These are phyloP conservation scores for Pleurotus giganteus DNA, from an alignment of 768 basidiomycete species.

Conservation along the genomic window DNA sequence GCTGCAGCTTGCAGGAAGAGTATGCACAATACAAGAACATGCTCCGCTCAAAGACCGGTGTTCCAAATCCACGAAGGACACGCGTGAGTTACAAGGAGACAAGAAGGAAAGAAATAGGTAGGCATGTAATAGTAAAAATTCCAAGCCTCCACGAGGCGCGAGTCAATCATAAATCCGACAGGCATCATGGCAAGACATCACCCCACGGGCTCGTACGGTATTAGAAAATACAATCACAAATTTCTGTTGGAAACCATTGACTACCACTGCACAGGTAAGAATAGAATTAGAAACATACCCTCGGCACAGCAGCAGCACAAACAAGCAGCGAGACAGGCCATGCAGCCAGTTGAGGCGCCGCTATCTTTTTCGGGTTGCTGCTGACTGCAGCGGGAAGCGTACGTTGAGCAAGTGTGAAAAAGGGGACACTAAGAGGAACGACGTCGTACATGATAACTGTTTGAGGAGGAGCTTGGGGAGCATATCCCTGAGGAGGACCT, in stretches of 20 bases:
- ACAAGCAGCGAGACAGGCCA: slow-evolving; percentile 64
- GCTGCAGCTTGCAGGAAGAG: too few relatives aligned
- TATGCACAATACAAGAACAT: too few relatives aligned
- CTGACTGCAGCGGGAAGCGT: slow-evolving; percentile 29
- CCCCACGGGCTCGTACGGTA: slow-evolving; percentile 1
- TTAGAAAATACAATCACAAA: slow-evolving; percentile 74
- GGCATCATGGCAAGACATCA: slow-evolving; percentile 10
- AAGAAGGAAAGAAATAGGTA: neutral
- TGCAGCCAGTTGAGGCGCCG: slow-evolving; percentile 42
- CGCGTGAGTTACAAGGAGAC: neutral
- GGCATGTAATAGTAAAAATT: neutral
- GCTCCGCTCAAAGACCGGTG: neutral
- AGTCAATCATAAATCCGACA: slow-evolving; percentile 9
- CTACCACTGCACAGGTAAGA: neutral
- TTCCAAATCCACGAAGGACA: neutral
- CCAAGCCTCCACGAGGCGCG: neutral
- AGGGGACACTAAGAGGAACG: neutral
- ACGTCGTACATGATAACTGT: slow-evolving; percentile 74
- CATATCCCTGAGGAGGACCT: slow-evolving; percentile 38
- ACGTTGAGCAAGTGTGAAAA: neutral
- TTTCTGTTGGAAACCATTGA: slow-evolving; percentile 40
- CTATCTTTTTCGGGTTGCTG: slow-evolving; percentile 51
- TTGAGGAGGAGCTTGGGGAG: slow-evolving; percentile 57
- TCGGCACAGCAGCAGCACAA: slow-evolving; percentile 74
- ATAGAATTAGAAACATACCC: slow-evolving; percentile 39